Percentiles rank a stretch among this genome's conserved stretches.
phyloP scores from a whole-genome alignment of 345 rosid genomes.

The Eucalyptus curtisii region DNA sequence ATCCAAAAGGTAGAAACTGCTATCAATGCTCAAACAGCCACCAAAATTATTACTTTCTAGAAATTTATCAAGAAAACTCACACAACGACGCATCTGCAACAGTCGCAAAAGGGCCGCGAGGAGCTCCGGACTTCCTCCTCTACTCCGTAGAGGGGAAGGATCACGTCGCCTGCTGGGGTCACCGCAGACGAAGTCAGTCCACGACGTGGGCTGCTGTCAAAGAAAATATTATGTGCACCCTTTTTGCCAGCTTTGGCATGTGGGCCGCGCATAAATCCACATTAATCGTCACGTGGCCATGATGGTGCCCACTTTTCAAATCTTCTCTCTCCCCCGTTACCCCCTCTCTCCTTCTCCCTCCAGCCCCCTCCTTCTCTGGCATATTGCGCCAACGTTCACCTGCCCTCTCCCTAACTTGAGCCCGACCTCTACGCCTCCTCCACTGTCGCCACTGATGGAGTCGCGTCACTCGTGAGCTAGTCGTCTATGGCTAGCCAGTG shows the following conservation, averaged over 20 bases:
- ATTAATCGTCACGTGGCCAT: neutral
- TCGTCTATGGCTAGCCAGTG: neutral
- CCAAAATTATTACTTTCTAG: neutral
- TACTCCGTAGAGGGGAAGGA: neutral
- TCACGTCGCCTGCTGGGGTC: neutral
- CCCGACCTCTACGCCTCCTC: neutral
- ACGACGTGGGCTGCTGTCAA: neutral
- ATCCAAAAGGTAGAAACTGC: neutral
- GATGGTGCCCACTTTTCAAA: neutral
- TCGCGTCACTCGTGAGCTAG: neutral
- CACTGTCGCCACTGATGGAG: neutral
- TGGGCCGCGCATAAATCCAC: neutral
- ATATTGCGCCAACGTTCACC: neutral
- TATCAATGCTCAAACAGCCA: neutral
- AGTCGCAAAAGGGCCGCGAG: neutral
- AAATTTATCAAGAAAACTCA: neutral
- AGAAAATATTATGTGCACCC: neutral
- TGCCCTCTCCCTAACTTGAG: neutral
- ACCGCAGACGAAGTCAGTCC: neutral
- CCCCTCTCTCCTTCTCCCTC: neutral
- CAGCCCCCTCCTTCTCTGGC: no score
- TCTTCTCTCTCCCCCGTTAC: neutral
- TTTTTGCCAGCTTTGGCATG: neutral
- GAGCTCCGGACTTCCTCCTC: neutral
- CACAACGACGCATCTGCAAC: neutral